Evolutionary conservation across 441 rosid species (phyloP), one percentile per base, ranked within the genome.

Genomic region (Capsella rubella): DNA sequence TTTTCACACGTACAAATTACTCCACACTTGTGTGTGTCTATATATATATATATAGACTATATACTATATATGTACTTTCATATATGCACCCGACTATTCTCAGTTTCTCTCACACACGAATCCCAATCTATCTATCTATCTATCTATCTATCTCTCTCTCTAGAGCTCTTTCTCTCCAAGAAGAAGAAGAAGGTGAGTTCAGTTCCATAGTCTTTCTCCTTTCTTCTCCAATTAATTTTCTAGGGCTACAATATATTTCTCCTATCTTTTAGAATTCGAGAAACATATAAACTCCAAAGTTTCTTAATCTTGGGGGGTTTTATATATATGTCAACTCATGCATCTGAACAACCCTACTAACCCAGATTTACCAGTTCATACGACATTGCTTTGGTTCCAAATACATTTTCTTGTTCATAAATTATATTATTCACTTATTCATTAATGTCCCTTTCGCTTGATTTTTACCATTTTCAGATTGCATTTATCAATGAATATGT

Each of bases 111-210:
- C 60, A 49, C 35, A 18, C 51, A 56, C 60, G 56, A 55, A 45
- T 43, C 49, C 8, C 49, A 62, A 34, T 72, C 40, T 42, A 46
- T 14, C 56, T 15, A n/a, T 10, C 11, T 71, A 32, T 71, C 39
- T 40, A 45, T 13, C 55, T 15, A n/a, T n/a, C n/a, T n/a, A n/a
- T n/a, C 27, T 10, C 12, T 28, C 49, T 73, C 65, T n/a, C 16
- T 43, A 16, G 18, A 16, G 18, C 37, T 50, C 62, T 51, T 35
- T 61, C 42, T 56, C 35, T 46, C 12, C 45, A 28, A 18, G 53
- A 64, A 21, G 25, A 64, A 21, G 25, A 21, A 56, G 25, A 73
- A 64, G 72, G 78, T 74, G 67, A 74, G 67, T 47, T 57, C 34
- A 34, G 12, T 64, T 43, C 63, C 34, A 31, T 32, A 1, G 25